phyloP scores from a whole-genome alignment of 495 filamentous ascomycete genomes.

The Lentithecium fluviatile region DNA sequence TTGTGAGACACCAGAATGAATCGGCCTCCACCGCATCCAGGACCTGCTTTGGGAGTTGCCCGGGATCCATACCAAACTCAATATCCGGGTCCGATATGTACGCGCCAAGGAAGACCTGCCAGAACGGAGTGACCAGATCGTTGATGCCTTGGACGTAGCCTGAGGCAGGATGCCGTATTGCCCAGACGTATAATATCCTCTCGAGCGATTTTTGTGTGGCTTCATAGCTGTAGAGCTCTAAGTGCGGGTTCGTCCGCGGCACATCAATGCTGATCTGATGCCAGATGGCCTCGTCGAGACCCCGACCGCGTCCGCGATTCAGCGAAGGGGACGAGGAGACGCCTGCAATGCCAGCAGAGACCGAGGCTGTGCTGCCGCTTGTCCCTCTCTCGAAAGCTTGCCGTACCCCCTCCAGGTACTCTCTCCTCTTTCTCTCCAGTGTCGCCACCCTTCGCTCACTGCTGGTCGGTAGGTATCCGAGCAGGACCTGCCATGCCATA shows the following conservation, averaged over 20 bases:
- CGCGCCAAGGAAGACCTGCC: slow-evolving; percentile 90
- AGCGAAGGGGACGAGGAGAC: slow-evolving; percentile 22
- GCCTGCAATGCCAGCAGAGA: slow-evolving; percentile 28
- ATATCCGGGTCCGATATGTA: slow-evolving; percentile 94
- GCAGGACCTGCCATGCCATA: slow-evolving; percentile 95
- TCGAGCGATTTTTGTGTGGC: slow-evolving; percentile 92
- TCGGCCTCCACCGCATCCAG: slow-evolving; percentile 97
- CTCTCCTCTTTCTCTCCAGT: slow-evolving; percentile 91
- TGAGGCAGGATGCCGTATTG: slow-evolving; percentile 92
- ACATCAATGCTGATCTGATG: slow-evolving; percentile 99
- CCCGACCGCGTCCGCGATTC: slow-evolving; percentile 58
- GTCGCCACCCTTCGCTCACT: slow-evolving; percentile 87
- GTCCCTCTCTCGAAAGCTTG: slow-evolving; percentile 85
- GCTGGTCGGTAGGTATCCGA: slow-evolving; percentile 93
- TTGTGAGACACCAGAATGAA: slow-evolving; percentile 97
- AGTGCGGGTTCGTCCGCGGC: slow-evolving; percentile 92
- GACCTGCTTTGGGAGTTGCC: slow-evolving; percentile 84
- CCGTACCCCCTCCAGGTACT: slow-evolving; percentile 92
- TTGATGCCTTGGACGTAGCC: slow-evolving; percentile 99
- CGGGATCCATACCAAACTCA: slow-evolving; percentile 92
- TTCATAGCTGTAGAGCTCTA: slow-evolving; percentile 91
- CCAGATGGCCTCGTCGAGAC: slow-evolving; percentile 93
- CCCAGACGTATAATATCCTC: slow-evolving; percentile 95
- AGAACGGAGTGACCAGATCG: slow-evolving; percentile 95
- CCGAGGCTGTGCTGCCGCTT: slow-evolving; percentile 38